Evolutionary conservation across 306 rosid species (phyloP).

Genomic region (Quercus alba): DNA sequence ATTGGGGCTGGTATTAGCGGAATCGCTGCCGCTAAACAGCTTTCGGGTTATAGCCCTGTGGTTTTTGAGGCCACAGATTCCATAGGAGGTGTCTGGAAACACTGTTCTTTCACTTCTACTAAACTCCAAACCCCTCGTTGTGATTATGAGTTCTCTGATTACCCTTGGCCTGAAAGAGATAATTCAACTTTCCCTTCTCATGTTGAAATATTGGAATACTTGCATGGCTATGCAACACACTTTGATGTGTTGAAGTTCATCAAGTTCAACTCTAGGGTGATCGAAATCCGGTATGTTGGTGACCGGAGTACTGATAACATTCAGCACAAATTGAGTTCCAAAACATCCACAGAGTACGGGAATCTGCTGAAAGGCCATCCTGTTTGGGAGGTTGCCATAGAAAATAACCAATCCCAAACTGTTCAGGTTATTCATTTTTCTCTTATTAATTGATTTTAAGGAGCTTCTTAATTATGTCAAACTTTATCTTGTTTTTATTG

Average conservation of each 20-base stretch:
- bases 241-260: slow-evolving; percentile 45
- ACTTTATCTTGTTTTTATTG: too few species aligned
- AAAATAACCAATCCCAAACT: slow-evolving; percentile 1
- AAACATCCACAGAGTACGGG: slow-evolving; percentile 22
- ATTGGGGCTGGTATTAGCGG: slow-evolving; percentile 76
- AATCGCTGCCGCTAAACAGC: slow-evolving; percentile 63
- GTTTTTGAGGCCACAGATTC: slow-evolving; percentile 56
- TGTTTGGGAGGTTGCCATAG: slow-evolving; percentile 45
- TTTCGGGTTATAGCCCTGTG: slow-evolving; percentile 35
- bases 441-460: background rate
- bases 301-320: background rate
- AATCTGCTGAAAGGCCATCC: slow-evolving; percentile 27
- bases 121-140: slow-evolving; percentile 62
- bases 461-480: too few species aligned
- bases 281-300: slow-evolving; percentile 39
- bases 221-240: slow-evolving; percentile 46
- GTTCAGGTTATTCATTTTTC: slow-evolving; percentile 29
- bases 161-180: slow-evolving; percentile 53
- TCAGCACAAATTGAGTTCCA: too few species aligned
- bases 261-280: slow-evolving; percentile 47
- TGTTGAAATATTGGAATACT: slow-evolving; percentile 44
- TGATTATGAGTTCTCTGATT: slow-evolving; percentile 60
- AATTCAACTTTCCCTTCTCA: slow-evolving; percentile 48
- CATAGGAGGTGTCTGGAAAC: slow-evolving; percentile 75
- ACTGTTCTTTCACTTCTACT: slow-evolving; percentile 49